Conservation (phyloP, 352 stramenopile genomes). For the Pythium myriotylum region DNA sequence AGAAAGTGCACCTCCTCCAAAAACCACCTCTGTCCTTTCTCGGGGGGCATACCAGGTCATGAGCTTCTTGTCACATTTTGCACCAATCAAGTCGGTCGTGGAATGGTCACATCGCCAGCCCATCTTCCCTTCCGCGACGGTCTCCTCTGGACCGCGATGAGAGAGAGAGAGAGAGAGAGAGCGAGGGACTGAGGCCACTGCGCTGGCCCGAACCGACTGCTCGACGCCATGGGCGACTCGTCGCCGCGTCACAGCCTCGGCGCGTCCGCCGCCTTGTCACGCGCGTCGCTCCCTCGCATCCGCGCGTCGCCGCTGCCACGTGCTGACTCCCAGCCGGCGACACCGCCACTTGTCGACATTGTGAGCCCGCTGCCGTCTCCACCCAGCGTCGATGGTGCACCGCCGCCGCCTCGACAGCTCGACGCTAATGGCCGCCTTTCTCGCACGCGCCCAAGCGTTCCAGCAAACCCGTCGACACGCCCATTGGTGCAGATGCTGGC, state of each 20-base stretch:
- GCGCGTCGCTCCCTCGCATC: not conserved
- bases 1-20: too few relatives aligned
- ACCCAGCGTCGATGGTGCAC: not conserved
- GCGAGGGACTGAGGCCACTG: not conserved
- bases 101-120: not conserved
- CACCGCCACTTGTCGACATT: not conserved
- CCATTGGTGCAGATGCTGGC: constrained; percentile 10
- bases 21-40: too few relatives aligned
- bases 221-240: not conserved
- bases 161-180: not conserved
- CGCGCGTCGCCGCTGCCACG: not conserved
- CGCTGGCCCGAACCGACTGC: not conserved
- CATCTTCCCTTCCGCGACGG: not conserved
- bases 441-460: not conserved
- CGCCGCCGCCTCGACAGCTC: not conserved
- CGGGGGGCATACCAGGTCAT: too few relatives aligned
- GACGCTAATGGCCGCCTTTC: not conserved
- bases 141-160: too few relatives aligned
- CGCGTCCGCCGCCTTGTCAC: not conserved
- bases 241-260: not conserved
- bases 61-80: not conserved
- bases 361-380: not conserved
- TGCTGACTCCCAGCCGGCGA: not conserved
- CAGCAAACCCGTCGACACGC: not conserved
- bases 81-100: not conserved